These are phyloP conservation scores for Hortiboletus flavorubellus DNA, from an alignment of 768 basidiomycete species.

Conservation along the genomic window DNA sequence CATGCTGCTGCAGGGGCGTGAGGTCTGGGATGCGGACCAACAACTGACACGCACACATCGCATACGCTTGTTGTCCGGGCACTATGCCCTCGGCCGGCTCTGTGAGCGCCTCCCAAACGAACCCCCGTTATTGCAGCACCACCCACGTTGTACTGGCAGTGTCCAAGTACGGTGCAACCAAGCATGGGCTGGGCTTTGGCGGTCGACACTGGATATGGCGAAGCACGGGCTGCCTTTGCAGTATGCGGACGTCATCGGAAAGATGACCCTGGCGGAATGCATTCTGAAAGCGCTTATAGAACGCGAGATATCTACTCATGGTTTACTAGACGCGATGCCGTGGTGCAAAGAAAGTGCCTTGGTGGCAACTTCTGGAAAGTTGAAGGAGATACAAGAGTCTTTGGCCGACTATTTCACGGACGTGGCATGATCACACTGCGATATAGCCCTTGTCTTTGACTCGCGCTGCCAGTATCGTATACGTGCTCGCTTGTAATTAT, in stretches of 20 bases:
- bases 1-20: constrained; percentile 50
- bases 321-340: constrained; percentile 41
- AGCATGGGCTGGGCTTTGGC: constrained; percentile 47
- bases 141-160: constrained; percentile 37
- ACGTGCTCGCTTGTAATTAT: constrained; percentile 11
- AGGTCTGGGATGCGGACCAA: constrained; percentile 46
- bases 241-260: constrained; percentile 43
- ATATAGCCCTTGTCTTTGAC: neutral
- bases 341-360: constrained; percentile 44
- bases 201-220: constrained; percentile 37
- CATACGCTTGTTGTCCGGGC: constrained; percentile 50
- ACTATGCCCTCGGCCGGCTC: constrained; percentile 45
- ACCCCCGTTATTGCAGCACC: constrained; percentile 43
- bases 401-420: constrained; percentile 48
- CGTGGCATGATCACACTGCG: constrained; percentile 24
- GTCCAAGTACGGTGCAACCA: constrained; percentile 42
- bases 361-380: constrained; percentile 39
- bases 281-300: constrained; percentile 45
- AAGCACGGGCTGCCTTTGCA: constrained; percentile 39
- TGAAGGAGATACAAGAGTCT: constrained; percentile 46
- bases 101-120: constrained; percentile 42
- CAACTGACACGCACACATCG: constrained; percentile 46
- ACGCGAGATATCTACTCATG: constrained; percentile 39
- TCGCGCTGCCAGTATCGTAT: constrained; percentile 6
- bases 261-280: constrained; percentile 47